phyloP scores from a whole-genome alignment of 257 asterid species.

The Solanum okadae region DNA sequence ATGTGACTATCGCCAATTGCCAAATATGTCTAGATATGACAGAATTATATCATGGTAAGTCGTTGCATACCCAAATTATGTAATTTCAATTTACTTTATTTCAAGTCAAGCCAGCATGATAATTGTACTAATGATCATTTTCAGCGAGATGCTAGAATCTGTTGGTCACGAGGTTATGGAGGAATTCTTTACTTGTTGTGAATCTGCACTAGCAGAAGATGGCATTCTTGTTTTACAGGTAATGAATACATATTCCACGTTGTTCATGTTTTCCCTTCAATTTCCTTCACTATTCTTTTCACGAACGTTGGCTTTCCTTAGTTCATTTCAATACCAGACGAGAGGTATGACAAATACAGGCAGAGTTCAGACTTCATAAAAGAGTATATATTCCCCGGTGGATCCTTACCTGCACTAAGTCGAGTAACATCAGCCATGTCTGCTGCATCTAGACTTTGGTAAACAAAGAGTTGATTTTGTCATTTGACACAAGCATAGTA shows the following conservation, averaged over 20 bases:
- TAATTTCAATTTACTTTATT: neutral
- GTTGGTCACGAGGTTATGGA: slow-evolving; percentile 91
- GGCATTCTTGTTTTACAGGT: slow-evolving; percentile 90
- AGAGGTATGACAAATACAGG: slow-evolving; percentile 65
- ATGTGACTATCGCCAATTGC: slow-evolving; percentile 77
- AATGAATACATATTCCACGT: neutral
- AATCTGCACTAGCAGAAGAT: slow-evolving; percentile 50
- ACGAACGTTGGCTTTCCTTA: slow-evolving; percentile 1
- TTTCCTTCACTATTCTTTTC: neutral
- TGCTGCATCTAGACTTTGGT: slow-evolving; percentile 72
- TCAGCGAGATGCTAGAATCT: slow-evolving; percentile 96
- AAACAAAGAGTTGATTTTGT: neutral
- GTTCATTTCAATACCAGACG: slow-evolving; percentile 78
- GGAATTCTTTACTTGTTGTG: slow-evolving; percentile 60
- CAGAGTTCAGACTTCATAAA: slow-evolving; percentile 75
- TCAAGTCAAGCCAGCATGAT: neutral
- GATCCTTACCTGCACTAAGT: slow-evolving; percentile 69
- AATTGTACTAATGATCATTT: neutral
- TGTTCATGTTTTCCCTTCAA: neutral
- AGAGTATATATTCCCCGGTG: slow-evolving; percentile 88
- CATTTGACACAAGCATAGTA: neutral
- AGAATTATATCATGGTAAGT: slow-evolving; percentile 79
- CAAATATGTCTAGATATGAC: slow-evolving; percentile 47
- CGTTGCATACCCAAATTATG: neutral
- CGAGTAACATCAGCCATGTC: slow-evolving; percentile 80